A percentile compares a stretch with the other conserved stretches of the same genome.
phyloP scores from a whole-genome alignment of 2,329 filamentous ascomycete species.

The Fonsecaea pedrosoi region DNA sequence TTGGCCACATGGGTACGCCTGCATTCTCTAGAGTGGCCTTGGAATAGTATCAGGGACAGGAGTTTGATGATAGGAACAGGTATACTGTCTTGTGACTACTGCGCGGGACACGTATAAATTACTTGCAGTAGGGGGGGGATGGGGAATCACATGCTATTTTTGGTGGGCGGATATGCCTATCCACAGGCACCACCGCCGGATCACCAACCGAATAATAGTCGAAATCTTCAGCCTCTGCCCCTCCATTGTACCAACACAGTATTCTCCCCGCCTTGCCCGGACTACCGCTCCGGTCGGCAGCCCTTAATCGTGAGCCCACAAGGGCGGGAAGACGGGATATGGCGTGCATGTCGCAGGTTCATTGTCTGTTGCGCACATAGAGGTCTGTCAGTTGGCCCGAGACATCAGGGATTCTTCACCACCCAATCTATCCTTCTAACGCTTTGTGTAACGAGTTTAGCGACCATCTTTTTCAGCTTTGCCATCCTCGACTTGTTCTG shows the following conservation, averaged over 20 bases:
- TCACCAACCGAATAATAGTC: neutral
- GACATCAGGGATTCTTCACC: neutral
- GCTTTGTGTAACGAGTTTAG: neutral
- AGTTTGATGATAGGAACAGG: conserved; percentile 17
- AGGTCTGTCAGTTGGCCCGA: neutral
- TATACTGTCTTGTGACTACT: conserved; percentile 18
- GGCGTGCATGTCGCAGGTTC: conserved; percentile 3
- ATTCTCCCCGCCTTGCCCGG: neutral
- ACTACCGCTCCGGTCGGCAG: conserved; percentile 3
- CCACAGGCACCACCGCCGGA: neutral
- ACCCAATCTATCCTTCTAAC: neutral
- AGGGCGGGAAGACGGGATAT: conserved; percentile 6
- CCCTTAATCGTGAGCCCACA: neutral
- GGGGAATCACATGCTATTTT: conserved; percentile 8
- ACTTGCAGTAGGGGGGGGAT: neutral
- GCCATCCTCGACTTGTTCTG: neutral
- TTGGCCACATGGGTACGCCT: conserved; percentile 10
- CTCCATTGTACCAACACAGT: neutral
- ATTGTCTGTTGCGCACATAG: neutral
- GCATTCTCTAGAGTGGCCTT: neutral
- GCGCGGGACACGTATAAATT: neutral
- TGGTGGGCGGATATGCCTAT: neutral
- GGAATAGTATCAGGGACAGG: conserved; percentile 9
- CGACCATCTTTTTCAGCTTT: neutral
- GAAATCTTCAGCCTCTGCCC: neutral